Conservation (phyloP, 2,329 filamentous ascomycete species). For the Ophioceras dolichostomum region DNA sequence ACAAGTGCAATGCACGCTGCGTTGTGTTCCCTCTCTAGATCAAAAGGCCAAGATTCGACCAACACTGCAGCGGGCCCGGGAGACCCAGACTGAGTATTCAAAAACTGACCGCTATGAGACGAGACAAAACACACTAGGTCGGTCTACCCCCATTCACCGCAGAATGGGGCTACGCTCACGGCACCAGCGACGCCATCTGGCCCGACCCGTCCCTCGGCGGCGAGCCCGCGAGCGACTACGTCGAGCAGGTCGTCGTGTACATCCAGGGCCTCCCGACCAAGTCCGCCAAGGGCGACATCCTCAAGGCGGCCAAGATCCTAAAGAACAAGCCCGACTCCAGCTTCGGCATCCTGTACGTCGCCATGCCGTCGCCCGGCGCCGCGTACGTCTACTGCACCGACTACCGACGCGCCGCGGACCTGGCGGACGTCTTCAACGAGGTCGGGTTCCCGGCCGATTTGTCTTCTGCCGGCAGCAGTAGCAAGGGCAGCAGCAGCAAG, state of each 20-base stretch:
- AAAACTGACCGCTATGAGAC: too few species aligned
- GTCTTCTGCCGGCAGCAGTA: not conserved
- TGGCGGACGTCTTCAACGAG: constrained; percentile 30
- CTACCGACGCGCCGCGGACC: constrained; percentile 34
- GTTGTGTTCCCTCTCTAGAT: too few species aligned
- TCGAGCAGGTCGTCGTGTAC: constrained; percentile 1
- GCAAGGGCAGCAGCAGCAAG: not conserved
- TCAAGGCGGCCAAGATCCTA: constrained; percentile 1
- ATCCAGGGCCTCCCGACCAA: not conserved
- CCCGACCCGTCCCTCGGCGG: constrained; percentile 1
- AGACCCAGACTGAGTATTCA: too few species aligned
- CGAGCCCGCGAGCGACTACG: constrained; percentile 1
- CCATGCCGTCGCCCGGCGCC: not conserved
- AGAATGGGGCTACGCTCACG: constrained; percentile 3
- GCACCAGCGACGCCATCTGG: constrained; percentile 2
- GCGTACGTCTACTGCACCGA: constrained; percentile 2
- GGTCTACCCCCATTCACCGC: not conserved
- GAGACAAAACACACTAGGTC: too few species aligned
- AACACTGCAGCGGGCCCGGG: too few species aligned
- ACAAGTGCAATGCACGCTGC: too few species aligned
- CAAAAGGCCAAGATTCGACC: too few species aligned
- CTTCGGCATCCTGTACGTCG: constrained; percentile 3
- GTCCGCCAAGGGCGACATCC: not conserved
- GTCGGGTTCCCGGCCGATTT: constrained; percentile 9
- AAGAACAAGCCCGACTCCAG: not conserved